Base-by-base conservation (phyloP, 1,284 basidiomycete genomes). In the Gomphus bonarii region DNA sequence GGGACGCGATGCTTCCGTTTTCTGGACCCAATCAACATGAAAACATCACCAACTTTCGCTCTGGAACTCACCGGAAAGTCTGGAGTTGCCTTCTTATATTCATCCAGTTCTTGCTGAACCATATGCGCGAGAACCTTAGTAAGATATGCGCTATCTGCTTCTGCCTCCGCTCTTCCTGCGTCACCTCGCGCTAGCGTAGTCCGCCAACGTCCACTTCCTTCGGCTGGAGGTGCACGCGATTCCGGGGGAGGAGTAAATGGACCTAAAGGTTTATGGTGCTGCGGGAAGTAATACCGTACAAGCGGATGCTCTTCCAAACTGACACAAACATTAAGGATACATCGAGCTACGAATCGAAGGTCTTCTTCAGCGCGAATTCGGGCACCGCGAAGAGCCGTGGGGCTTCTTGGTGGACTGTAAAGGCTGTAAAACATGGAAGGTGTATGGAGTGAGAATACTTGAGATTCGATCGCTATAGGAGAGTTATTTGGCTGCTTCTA, bases 281-380 rank as follows among this genome's bases (percentile, higher is more conserved):
- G 72, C 3, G 95, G 93, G 56, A 89, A 74, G 70, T 97, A 97
- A 72, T 97, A 99, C 25, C 97, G 88, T 63, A 99, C 90, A 67
- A 85, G 87, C 0, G 97, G 97, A 65, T 88, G 93, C 69, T 99
- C 97, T 67, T 94, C 90, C 52, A 99, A 73, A 0, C 91, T 85
- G 25, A 97, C 87, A 69, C 95, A 93, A 12, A 95, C 73, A 67
- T 97, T 97, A 38, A 91, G 72, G 61, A 97, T 87, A 68, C 52
- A 14, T 59, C 57, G 40, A 16, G 64, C 62, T 55, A 62, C 77
- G 64, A 92, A 89, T 52, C 78, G 75, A 20, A 97, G 72, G 66
- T 97, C 91, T 67, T 95, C 90, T 66, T 92, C 85, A 55, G 95
- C 70, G 62, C 87, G 73, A 59, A 78, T 73, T 60, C 88, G 75